Base-by-base conservation (phyloP, 2,329 filamentous ascomycete genomes). In the Neonectria magnoliae region DNA sequence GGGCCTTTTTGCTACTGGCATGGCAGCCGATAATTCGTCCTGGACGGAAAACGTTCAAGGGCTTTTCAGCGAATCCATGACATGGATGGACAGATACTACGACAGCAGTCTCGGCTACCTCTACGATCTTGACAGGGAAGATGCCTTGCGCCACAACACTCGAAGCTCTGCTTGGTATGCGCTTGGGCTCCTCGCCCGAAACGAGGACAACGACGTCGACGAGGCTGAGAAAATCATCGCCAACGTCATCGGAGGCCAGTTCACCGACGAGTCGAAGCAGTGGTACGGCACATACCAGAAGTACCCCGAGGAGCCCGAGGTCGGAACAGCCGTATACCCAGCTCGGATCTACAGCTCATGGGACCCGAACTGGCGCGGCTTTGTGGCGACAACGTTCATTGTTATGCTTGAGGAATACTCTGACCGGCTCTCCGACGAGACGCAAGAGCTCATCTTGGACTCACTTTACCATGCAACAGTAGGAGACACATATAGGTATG, bases 291-390 rank as follows among this genome's bases (percentile, higher is more conserved):
- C 80, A 81, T 89, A 88, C 67, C 84, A 87, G 48, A 78, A 81
- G 31, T 81, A 85, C 44, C 85, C 85, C 0, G 86, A 90, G 67
- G 84, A 90, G 72, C 88, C 88, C 0, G 82, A 81, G 2, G 83
- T 90, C 5, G 87, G 87, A n/a, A 83, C 81, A 3, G 57, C 76
- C 2, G 75, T 78, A 14, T 90, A 90, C 66, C 80, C 81, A 1
- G 74, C 81, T 16, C 71, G 75, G 6, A 86, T 87, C 33, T 88
- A 89, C 71, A 81, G 83, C 60, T 82, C 83, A 0, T 90, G 86
- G 85, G 88, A 90, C 68, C 87, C 87, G 1, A 90, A 90, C 66
- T 90, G 88, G 88, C 80, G 88, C 54, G 87, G 87, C 1, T 90
- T 90, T 61, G 81, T 90, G 36, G 86, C 86, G 11, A 88, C 86